Conservation (phyloP, 1,139 yeast species). For the Taphrina deformans region DNA sequence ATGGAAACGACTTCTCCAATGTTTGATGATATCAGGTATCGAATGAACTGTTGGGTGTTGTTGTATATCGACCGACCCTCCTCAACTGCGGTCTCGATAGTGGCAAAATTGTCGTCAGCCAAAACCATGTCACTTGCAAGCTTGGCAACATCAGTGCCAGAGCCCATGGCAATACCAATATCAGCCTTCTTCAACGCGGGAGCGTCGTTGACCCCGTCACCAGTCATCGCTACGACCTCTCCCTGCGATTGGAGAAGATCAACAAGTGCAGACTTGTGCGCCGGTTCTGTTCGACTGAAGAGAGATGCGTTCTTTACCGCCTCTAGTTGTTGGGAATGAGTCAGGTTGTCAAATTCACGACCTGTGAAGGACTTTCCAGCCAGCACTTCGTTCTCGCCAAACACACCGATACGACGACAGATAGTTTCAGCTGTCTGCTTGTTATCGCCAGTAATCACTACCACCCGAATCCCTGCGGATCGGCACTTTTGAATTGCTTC, state of each 20-base stretch:
- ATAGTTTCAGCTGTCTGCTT: slow-evolving; percentile 57
- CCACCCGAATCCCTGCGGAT: slow-evolving; percentile 57
- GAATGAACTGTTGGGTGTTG: slow-evolving; percentile 54
- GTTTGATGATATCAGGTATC: slow-evolving; percentile 54
- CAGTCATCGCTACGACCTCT: slow-evolving; percentile 51
- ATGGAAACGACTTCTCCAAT: slow-evolving; percentile 53
- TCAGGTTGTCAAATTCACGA: slow-evolving; percentile 49
- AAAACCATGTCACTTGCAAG: slow-evolving; percentile 61
- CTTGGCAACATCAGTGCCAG: slow-evolving; percentile 59
- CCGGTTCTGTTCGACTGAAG: slow-evolving; percentile 59
- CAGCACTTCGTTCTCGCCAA: slow-evolving; percentile 50
- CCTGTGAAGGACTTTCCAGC: slow-evolving; percentile 53
- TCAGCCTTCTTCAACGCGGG: slow-evolving; percentile 50
- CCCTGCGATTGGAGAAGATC: slow-evolving; percentile 54
- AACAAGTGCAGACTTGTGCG: slow-evolving; percentile 55
- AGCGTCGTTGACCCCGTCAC: slow-evolving; percentile 51
- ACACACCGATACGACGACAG: slow-evolving; percentile 55
- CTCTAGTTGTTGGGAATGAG: slow-evolving; percentile 39
- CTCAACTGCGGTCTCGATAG: slow-evolving; percentile 56
- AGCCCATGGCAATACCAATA: slow-evolving; percentile 50
- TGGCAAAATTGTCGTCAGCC: slow-evolving; percentile 53
- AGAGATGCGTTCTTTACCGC: slow-evolving; percentile 44
- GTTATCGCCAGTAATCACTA: slow-evolving; percentile 59
- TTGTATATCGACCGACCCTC: slow-evolving; percentile 55
- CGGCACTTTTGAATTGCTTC: slow-evolving; percentile 52